These are phyloP conservation scores for Nothophoma quercina DNA, from an alignment of 2,329 filamentous ascomycete species.

Conservation along the genomic window DNA sequence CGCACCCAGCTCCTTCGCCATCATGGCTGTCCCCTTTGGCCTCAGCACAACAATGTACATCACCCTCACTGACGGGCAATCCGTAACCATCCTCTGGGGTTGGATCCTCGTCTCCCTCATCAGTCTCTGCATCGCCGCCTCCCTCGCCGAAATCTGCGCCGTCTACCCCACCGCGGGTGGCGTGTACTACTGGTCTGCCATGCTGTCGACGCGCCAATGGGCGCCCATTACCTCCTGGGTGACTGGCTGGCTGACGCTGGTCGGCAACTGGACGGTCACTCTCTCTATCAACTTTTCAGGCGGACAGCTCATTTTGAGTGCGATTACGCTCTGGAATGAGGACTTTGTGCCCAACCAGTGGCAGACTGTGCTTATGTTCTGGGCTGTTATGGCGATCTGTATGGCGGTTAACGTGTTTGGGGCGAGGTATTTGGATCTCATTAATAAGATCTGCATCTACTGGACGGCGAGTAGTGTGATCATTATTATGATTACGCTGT, in stretches of 20 bases:
- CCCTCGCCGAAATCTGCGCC: constrained; percentile 77
- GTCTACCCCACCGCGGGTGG: constrained; percentile 78
- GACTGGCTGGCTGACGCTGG: constrained; percentile 74
- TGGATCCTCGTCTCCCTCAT: constrained; percentile 73
- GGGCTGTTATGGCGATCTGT: constrained; percentile 73
- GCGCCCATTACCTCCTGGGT: constrained; percentile 73
- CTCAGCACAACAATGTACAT: constrained; percentile 74
- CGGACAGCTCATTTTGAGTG: constrained; percentile 67
- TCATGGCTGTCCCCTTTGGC: constrained; percentile 76
- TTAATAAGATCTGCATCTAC: constrained; percentile 77
- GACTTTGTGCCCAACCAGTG: constrained; percentile 71
- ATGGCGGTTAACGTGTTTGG: constrained; percentile 71
- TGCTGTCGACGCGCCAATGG: constrained; percentile 70
- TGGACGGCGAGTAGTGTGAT: constrained; percentile 73
- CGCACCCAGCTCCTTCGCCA: constrained; percentile 67
- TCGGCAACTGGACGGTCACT: constrained; percentile 76
- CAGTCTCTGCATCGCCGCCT: constrained; percentile 71
- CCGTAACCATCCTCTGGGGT: constrained; percentile 74
- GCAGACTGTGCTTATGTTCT: constrained; percentile 76
- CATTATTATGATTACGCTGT: constrained; percentile 72
- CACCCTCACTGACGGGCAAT: constrained; percentile 71
- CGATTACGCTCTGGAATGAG: constrained; percentile 74
- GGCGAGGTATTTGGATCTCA: constrained; percentile 68
- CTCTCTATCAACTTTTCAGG: constrained; percentile 74
- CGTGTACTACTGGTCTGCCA: constrained; percentile 75